Evolutionary conservation across 352 stramenopile species (phyloP), one percentile per base, ranked within the genome.

Genomic region (Stephanocyclus meneghinianus): DNA sequence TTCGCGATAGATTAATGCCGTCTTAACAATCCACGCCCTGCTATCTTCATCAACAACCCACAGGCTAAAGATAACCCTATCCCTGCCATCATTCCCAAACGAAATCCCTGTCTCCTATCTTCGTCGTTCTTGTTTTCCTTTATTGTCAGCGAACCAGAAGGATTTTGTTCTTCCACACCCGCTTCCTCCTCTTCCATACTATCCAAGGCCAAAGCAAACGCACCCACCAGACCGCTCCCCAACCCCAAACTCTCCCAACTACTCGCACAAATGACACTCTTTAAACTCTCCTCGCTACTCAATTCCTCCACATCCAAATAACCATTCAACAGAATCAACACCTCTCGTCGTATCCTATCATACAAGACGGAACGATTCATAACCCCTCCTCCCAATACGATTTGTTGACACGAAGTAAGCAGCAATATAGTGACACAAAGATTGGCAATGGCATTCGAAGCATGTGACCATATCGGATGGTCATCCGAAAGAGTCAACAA

Each of bases 321-420:
- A 26, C 90, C 90, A 83, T 96, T 95, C 30, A 96, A 78, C 2
- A 95, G 71, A 16, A 86, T 53, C 29, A 81, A 59, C 2, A 85
- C 87, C 13, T 78, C 74, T 18, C 59, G 21, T 37, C 81, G 73
- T 76, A 94, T 84, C 69, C 83, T 88, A 29, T 92, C 81, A 64
- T 97, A 96, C 30, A 98, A 85, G 53, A 93, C 90, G 40, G 83
- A 78, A 51, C 95, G 95, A 85, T 97, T 96, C 77, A 97, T 94
- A 55, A 99, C 94, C 63, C 97, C 97, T 62, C 96, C 97, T 65
- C 95, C 95, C 53, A 99, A 94, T 6, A 98, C 95, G 80, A 99
- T 99, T 50, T 95, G 93, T 78, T 99, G 90, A 8, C 96, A 93
- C 15, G 95, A 98, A 51, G 93, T 94, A 7, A 95, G 91, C 63